Conservation (phyloP, 192 early-diverging fungal species). For the Coemansia sp. region DNA sequence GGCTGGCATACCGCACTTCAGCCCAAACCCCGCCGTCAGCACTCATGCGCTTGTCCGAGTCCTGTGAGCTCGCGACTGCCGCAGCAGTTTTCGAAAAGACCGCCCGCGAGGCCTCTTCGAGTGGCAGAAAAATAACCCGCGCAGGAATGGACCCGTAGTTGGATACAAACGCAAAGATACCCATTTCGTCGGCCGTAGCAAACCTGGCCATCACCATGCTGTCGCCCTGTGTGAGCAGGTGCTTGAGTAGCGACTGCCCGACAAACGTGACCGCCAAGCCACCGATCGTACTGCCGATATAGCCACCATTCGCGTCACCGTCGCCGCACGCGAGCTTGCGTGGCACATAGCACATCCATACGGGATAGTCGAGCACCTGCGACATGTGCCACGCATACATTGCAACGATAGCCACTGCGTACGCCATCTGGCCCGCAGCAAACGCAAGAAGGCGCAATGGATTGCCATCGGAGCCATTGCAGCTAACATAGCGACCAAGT, state of each 20-base stretch:
- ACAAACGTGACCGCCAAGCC: conserved; percentile 73
- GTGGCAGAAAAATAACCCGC: conserved; percentile 84
- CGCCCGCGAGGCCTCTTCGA: conserved; percentile 87
- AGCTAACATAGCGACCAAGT: conserved; percentile 26
- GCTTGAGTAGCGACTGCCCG: conserved; percentile 86
- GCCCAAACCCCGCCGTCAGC: neutral
- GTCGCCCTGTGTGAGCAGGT: conserved; percentile 94
- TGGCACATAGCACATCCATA: conserved; percentile 34
- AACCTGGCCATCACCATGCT: conserved; percentile 78
- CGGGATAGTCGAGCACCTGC: conserved; percentile 31
- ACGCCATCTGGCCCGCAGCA: conserved; percentile 77
- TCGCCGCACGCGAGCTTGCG: neutral
- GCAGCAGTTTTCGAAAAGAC: conserved; percentile 66
- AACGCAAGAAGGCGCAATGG: conserved; percentile 68
- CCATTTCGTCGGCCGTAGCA: conserved; percentile 58
- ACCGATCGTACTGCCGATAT: conserved; percentile 60
- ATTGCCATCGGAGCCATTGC: conserved; percentile 23
- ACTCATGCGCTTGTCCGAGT: neutral
- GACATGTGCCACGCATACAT: conserved; percentile 58
- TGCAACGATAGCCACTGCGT: conserved; percentile 56
- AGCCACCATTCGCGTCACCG: conserved; percentile 5
- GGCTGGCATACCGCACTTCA: conserved; percentile 10
- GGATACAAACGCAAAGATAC: conserved; percentile 77
- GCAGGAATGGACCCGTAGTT: conserved; percentile 91
- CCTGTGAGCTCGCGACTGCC: neutral